Evolutionary conservation across 257 asterid species (phyloP), one percentile per base, ranked within the genome.

Genomic region (Plectranthus barbatus): DNA sequence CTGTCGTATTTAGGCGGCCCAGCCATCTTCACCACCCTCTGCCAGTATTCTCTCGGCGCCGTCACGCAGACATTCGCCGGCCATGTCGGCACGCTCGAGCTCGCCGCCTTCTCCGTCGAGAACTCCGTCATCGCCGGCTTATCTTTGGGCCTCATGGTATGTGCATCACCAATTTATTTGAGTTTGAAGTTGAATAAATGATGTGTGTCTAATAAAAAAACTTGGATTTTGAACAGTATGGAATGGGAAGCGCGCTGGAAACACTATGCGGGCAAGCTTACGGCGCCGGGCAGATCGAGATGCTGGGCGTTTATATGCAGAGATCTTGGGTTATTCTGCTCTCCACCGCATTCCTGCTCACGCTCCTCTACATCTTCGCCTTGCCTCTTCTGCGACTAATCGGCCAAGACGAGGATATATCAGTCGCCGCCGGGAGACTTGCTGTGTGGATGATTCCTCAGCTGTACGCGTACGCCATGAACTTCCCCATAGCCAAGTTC

Each of bases 201-300:
- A n/a, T n/a, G n/a, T n/a, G n/a, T n/a, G n/a, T n/a, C n/a, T n/a
- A n/a, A n/a, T n/a, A n/a, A n/a, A 26, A 26, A 26, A 26, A 26
- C 31, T 5, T 1, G 2, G 5, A 5, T 26, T 26, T 26, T 1
- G 3, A 36, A 36, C 41, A 84, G 88, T 12, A 75, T 69, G 92
- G 88, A 48, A 84, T 82, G 92, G 86, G 88, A 34, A 82, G 92
- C 67, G 92, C 92, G 34, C 51, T 82, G 6, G 93, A 83, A 31
- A 85, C 93, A 37, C 74, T 85, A n/a, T 82, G 89, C 17, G 87
- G 93, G 21, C 93, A 85, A 19, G 93, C 89, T 0, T 79, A 70
- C 49, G 93, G 89, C 11, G 93, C 89, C 1, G 81, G 83, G n/a
- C 81, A 82, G 9, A 61, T 76, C 6, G 74, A 74, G 59, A 82